These are phyloP conservation scores for Coemansia erecta DNA, from an alignment of 192 early-diverging fungal species.

Conservation along the genomic window DNA sequence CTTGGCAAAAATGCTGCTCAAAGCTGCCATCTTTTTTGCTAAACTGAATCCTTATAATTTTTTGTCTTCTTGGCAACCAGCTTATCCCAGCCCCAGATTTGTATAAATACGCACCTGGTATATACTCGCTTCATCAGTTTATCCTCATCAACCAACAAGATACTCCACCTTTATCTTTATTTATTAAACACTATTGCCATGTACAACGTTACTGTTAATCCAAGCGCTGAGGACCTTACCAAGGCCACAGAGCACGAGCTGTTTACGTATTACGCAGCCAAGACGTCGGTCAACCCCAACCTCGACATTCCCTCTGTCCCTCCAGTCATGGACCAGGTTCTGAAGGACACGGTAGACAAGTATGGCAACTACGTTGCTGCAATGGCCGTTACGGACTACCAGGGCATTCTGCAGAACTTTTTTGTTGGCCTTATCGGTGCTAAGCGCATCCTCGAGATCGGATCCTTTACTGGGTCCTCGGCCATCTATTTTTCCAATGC, in stretches of 20 bases:
- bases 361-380: constrained; percentile 10
- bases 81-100: too few relatives aligned
- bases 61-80: too few relatives aligned
- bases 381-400: constrained; percentile 53
- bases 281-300: constrained; percentile 33
- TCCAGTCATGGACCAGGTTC: constrained; percentile 16
- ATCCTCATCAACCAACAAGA: too few relatives aligned
- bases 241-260: constrained; percentile 16
- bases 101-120: too few relatives aligned
- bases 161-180: too few relatives aligned
- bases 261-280: constrained; percentile 24
- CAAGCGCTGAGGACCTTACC: constrained; percentile 2
- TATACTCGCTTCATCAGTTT: too few relatives aligned
- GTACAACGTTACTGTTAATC: too few relatives aligned
- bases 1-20: too few relatives aligned
- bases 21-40: too few relatives aligned
- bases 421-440: constrained; percentile 55
- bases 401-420: constrained; percentile 55
- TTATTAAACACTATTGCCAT: too few relatives aligned
- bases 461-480: constrained; percentile 65
- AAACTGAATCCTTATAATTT: too few relatives aligned
- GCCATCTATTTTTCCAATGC: constrained; percentile 68
- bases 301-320: constrained; percentile 22
- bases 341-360: constrained; percentile 9
- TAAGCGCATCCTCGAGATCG: constrained; percentile 63